Percentiles rank a stretch among this genome's conserved stretches.
Conservation (phyloP, 192 early-diverging fungal genomes). For the Entomortierella chlamydospora region DNA sequence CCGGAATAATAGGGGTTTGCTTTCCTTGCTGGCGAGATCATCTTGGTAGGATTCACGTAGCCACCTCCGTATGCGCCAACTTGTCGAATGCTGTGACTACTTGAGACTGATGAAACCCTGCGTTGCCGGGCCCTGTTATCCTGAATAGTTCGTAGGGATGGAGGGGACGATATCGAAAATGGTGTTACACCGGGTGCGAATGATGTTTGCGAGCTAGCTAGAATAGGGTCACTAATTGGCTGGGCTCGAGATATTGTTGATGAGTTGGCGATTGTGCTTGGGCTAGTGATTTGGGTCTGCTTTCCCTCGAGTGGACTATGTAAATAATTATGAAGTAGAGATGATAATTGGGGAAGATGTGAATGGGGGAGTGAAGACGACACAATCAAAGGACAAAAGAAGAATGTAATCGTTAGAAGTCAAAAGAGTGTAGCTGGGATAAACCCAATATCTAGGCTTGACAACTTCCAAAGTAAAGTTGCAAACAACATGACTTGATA, state of each 20-base stretch:
- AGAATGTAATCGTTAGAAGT: no score
- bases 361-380: no score
- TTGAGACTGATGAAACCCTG: constrained; percentile 48
- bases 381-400: no score
- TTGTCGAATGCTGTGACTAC: constrained; percentile 51
- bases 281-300: no score
- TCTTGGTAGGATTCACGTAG: constrained; percentile 20
- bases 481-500: no score
- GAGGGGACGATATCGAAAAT: constrained; percentile 9
- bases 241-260: neutral
- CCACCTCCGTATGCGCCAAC: constrained; percentile 38
- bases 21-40: constrained; percentile 47
- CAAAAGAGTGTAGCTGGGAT: no score
- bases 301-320: no score
- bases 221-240: neutral
- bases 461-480: no score
- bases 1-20: constrained; percentile 50
- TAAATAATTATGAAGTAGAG: no score
- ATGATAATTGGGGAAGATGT: no score
- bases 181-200: constrained; percentile 20
- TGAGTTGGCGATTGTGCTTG: neutral
- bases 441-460: no score
- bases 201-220: constrained; percentile 1
- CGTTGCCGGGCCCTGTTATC: constrained; percentile 40
- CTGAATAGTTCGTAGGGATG: constrained; percentile 8